Evolutionary conservation across 495 filamentous ascomycete species (phyloP), one percentile per base, ranked within the genome.

Genomic region (Hapsidospora chrysogenum): DNA sequence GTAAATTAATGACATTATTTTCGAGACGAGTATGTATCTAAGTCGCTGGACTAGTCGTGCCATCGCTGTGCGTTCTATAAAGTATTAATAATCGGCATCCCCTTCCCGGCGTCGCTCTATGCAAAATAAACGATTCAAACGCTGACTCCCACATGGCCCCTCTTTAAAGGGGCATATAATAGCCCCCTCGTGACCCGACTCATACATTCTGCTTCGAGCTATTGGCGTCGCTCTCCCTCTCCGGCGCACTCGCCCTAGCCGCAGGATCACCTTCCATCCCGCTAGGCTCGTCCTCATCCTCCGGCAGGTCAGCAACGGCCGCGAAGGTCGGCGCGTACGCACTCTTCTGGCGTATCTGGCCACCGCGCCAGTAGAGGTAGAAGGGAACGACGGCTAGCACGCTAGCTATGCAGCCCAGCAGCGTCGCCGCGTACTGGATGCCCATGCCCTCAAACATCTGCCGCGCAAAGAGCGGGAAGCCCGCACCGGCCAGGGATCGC

Each of bases 401-500:
- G 9, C 63, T 61, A 11, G 77, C 80, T 9, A 92, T 61, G 42
- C 69, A 79, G 11, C 84, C 84, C 6, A 92, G 66, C 17, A 92
- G 54, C 0, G 82, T 85, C 13, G 71, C 59, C 0, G 82, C 78
- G 72, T 76, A 87, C 39, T 87, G 57, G 31, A 92, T 76, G 26
- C 78, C 76, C 52, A 92, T 65, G 23, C 64, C 70, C 3, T 74
- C 54, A 51, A 85, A 87, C 80, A 92, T 85, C 43, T 87, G 78
- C 9, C 58, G 70, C 0, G 74, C 65, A 50, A 94, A 94, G 2
- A 94, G 64, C 9, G 85, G 85, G 55, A 92, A 92, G 0, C 66
- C 73, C 6, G 80, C 78, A 16, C 78, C 84, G 29, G 72, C 72
- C 1, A 82, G 55, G 4, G 78, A 85, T 2, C 85, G 79, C 7